Evolutionary conservation across 1,284 basidiomycete species (phyloP), one percentile per base, ranked within the genome.

Genomic region (Ustilago cynodontis): DNA sequence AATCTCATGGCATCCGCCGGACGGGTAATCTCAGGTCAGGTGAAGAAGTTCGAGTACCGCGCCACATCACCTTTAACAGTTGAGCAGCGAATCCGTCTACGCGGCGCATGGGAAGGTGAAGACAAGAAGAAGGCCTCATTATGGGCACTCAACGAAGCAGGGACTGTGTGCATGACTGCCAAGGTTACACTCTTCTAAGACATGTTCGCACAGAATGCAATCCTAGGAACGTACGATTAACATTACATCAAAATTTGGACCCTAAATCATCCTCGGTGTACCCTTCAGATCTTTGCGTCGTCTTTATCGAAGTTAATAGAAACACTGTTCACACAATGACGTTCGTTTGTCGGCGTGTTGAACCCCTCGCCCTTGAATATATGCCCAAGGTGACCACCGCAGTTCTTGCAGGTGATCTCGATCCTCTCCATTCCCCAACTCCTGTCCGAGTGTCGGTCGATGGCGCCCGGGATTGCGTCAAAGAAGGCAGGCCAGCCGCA

Each of bases 401-500:
- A 96, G 49, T 82, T 81, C 55, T 82, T 89, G 83, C 93, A 94
- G 24, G 90, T 92, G 54, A 94, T 94, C 86, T 94, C 93, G 7
- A 87, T 93, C 67, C 92, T 70, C 57, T 81, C 78, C 87, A 87
- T 88, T 49, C 87, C 87, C 79, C 87, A 86, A 13, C 86, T 86
- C 28, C 77, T 71, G 78, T 88, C 87, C 52, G 86, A 85, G 54
- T 88, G 86, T 45, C 88, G 89, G 61, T 86, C 89, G n/a, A 97
- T 93, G 14, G 95, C 93, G 37, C 94, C 95, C 1, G 94, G 95
- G 66, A 97, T 91, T 2, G 94, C 93, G 83, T 96, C 94, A 85
- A 93, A 98, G 89, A 95, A 98, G 0, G 94, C 94, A n/a, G 94
- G 95, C 94, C 94, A 98, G 33, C 94, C 95, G 82, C 94, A 98